Evolutionary conservation across 2,329 filamentous ascomycete species (phyloP), one percentile per base, ranked within the genome.

Genomic region (Dactylellina haptotyla): DNA sequence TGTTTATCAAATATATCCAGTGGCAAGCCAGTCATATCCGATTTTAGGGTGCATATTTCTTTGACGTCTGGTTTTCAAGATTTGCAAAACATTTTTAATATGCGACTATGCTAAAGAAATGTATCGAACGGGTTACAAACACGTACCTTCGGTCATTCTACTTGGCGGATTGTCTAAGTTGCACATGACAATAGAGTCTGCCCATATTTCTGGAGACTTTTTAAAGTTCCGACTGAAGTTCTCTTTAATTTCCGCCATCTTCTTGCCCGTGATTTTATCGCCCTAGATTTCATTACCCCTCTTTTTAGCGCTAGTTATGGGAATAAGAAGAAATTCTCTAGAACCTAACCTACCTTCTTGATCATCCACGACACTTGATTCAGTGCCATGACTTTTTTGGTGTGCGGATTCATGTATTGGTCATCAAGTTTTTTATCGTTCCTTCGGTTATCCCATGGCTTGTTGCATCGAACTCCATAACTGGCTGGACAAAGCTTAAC

Each of bases 41-140:
- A 71, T 28, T n/a, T 53, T 2, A 71, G 34, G 14, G 18, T 39
- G 26, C 66, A 71, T 1, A 59, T 59, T 3, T 43, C 58, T 45
- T 71, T 71, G 8, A 71, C 66, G 41, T 64, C 66, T 71, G 14
- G n/a, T n/a, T n/a, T n/a, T n/a, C n/a, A n/a, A n/a, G n/a, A n/a
- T n/a, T n/a, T n/a, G n/a, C n/a, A n/a, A n/a, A n/a, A 8, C n/a
- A 8, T 8, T 8, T 8, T 37, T 8, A n/a, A n/a, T 4, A 14
- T 4, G n/a, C 20, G 5, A 5, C 5, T n/a, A 18, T 5, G 6
- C 6, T 18, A 45, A 16, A 45, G n/a, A 45, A 8, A 45, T n/a
- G n/a, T n/a, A n/a, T n/a, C n/a, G n/a, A n/a, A n/a, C n/a, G n/a
- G 2, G 4, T 12, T 5, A 9, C n/a, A n/a, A n/a, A n/a, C n/a